These are phyloP conservation scores for Cercospora sojina DNA, from an alignment of 2,329 filamentous ascomycete species.

Conservation along the genomic window DNA sequence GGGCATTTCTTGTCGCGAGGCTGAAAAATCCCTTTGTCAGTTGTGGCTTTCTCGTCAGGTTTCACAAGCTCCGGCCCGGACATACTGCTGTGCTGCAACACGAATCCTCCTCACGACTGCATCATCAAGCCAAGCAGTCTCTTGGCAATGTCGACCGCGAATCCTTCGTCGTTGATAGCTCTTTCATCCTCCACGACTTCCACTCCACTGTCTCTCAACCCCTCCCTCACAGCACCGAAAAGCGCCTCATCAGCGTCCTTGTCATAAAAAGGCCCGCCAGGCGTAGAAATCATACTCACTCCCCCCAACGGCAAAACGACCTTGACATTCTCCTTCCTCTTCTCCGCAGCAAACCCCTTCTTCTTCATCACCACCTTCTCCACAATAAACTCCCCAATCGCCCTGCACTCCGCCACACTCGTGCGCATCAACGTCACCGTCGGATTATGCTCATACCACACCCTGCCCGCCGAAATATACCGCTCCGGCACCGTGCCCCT, in stretches of 20 bases:
- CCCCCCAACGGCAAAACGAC: constrained; percentile 62
- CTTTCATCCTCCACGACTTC: constrained; percentile 50
- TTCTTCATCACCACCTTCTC: constrained; percentile 58
- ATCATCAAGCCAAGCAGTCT: constrained; percentile 32
- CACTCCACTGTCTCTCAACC: constrained; percentile 51
- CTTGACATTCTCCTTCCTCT: constrained; percentile 47
- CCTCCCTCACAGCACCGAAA: constrained; percentile 50
- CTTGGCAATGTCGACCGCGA: constrained; percentile 52
- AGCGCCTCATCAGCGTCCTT: constrained; percentile 49
- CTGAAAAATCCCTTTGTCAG: constrained; percentile 8
- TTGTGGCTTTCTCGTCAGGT: background rate
- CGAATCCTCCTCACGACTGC: constrained; percentile 20
- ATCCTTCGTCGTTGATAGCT: constrained; percentile 56
- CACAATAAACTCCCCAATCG: constrained; percentile 58
- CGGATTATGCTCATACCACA: constrained; percentile 65
- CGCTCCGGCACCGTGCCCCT: constrained; percentile 55
- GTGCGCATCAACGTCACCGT: constrained; percentile 67
- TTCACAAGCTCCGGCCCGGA: background rate
- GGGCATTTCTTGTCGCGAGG: background rate
- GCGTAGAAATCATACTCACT: constrained; percentile 60
- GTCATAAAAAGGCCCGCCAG: constrained; percentile 55
- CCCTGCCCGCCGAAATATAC: constrained; percentile 48
- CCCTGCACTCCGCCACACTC: constrained; percentile 55
- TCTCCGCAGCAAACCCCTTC: constrained; percentile 40
- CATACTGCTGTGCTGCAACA: background rate